Base-by-base conservation (phyloP, 2,329 filamentous ascomycete species). In the Westerdykella aurantiaca region DNA sequence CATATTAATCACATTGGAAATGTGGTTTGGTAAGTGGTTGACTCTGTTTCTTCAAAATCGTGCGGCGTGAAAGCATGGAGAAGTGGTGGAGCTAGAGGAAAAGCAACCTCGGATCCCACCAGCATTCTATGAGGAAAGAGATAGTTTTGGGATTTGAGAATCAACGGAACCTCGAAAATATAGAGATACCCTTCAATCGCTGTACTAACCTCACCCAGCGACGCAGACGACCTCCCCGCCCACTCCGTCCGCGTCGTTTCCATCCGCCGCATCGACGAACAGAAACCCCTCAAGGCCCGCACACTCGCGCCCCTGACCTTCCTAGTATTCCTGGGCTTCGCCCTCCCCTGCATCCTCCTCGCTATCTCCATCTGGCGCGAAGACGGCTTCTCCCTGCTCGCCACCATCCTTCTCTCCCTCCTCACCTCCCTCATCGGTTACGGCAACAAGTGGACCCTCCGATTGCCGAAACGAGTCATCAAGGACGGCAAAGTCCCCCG, bases 311-410 rank as follows among this genome's bases (percentile, higher is more conserved):
- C 73, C 0, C 63, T 77, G 23, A 69, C 72, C 6, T 57, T 63
- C 45, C 68, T 76, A 13, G 61, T 69, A 2, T 55, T 75, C 18
- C 53, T 76, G 16, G 75, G 75, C 2, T 72, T 68, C 41, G 45
- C 55, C 12, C 66, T 75, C 39, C 70, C 72, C 7, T 47, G 63
- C 18, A 54, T 67, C 13, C 61, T 78, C 3, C 59, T 78, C 18
- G 66, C 54, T 4, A 50, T 72, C 1, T 74, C 74, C 1, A 69
- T 76, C 45, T 58, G 61, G 34, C 64, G 66, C 25, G 53, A 67
- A 2, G 75, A 77, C 51, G 75, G 74, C 46, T 74, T 76, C 68
- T 75, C 74, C 3, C 55, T 77, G 16, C 46, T 77, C 9, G 71
- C 75, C 2, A 73, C 70, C 2, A 50, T 73, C 25, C 61, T 72